phyloP scores from a whole-genome alignment of 208 protist species.

The Trypanosoma caninum region DNA sequence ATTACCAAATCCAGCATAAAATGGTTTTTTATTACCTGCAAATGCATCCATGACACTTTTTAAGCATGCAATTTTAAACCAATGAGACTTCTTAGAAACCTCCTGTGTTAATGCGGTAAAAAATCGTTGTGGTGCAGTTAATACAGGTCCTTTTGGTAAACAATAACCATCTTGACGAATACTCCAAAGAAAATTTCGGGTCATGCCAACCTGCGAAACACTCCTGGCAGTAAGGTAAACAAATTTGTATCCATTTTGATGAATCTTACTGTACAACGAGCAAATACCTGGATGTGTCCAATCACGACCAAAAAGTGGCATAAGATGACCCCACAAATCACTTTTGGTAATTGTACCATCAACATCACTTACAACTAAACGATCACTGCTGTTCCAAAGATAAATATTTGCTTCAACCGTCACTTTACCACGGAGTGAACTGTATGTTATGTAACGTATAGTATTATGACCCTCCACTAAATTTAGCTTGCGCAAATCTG shows the following conservation, averaged over 20 bases:
- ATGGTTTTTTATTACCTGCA: conserved; percentile 58
- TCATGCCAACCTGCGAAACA: conserved; percentile 84
- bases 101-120: conserved; percentile 88
- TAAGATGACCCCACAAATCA: conserved; percentile 95
- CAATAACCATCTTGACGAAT: conserved; percentile 71
- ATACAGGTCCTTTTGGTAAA: conserved; percentile 82
- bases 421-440: conserved; percentile 55
- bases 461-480: conserved; percentile 88
- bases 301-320: conserved; percentile 90
- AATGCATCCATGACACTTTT: conserved; percentile 71
- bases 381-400: conserved; percentile 88
- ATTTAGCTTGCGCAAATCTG: conserved; percentile 88
- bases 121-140: conserved; percentile 86
- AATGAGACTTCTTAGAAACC: conserved; percentile 84
- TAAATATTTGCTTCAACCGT: conserved; percentile 90
- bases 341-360: conserved; percentile 98
- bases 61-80: conserved; percentile 91
- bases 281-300: conserved; percentile 96
- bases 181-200: conserved; percentile 76
- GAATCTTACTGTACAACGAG: conserved; percentile 92
- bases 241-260: conserved; percentile 94
- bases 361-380: conserved; percentile 97
- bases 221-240: conserved; percentile 90
- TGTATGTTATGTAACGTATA: conserved; percentile 90
- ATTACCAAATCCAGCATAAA: conserved; percentile 92